Conservation (phyloP, 2,329 filamentous ascomycete species). For the Massarina eburnea region DNA sequence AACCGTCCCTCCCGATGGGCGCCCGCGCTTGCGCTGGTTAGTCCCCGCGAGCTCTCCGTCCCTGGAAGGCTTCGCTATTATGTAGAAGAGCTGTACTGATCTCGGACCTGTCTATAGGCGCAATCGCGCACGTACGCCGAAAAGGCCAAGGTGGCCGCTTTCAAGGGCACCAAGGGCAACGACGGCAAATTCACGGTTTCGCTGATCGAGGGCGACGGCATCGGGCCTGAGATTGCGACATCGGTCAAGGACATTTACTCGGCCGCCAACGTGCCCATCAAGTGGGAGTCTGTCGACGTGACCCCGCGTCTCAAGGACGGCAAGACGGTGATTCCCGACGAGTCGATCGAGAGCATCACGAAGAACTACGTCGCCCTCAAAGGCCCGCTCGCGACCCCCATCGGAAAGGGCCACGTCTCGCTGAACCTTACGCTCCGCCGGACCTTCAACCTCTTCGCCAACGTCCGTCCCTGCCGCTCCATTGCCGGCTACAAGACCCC, state of each 20-base stretch:
- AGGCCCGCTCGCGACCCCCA: slow-evolving; percentile 94
- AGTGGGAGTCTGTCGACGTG: slow-evolving; percentile 97
- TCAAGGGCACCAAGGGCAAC: slow-evolving; percentile 84
- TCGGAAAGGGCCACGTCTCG: slow-evolving; percentile 98
- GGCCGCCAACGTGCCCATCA: slow-evolving; percentile 91
- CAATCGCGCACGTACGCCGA: slow-evolving; percentile 10
- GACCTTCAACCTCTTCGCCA: slow-evolving; percentile 99
- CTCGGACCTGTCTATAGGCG: neutral
- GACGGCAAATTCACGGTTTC: slow-evolving; percentile 95
- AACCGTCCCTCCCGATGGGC: slow-evolving; percentile 50
- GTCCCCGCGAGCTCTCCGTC: slow-evolving; percentile 20
- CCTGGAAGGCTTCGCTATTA: neutral
- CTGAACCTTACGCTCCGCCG: slow-evolving; percentile 97
- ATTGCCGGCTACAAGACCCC: slow-evolving; percentile 98
- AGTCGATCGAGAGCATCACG: slow-evolving; percentile 88
- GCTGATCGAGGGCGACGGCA: slow-evolving; percentile 98
- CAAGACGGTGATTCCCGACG: slow-evolving; percentile 91
- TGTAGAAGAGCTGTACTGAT: neutral
- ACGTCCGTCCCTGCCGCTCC: slow-evolving; percentile 95
- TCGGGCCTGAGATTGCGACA: slow-evolving; percentile 95
- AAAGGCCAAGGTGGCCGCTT: slow-evolving; percentile 80
- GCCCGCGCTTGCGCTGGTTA: slow-evolving; percentile 60
- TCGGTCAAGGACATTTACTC: slow-evolving; percentile 99
- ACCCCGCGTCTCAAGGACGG: slow-evolving; percentile 92
- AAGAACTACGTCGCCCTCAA: slow-evolving; percentile 98